Evolutionary conservation across 1,284 basidiomycete genomes (phyloP), one percentile per base, ranked within the genome.

Genomic region (Erythrobasidium hasegawianum): DNA sequence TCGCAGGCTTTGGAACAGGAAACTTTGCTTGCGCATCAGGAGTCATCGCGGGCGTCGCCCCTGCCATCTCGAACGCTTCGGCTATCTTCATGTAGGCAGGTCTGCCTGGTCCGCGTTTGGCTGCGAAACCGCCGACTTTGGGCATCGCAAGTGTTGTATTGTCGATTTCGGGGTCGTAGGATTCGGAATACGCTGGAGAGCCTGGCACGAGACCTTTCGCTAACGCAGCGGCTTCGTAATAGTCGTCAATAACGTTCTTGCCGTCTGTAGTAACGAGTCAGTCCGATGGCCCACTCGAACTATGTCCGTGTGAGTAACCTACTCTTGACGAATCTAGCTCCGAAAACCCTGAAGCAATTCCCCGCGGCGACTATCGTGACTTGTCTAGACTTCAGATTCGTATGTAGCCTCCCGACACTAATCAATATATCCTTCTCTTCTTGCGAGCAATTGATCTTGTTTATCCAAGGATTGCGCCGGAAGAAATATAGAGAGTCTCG

Each of bases 401-500:
- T 86, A 50, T 90, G 88, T 1, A 97, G 84, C 75, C 92, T 88
- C 2, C 92, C 90, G 54, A 85, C 84, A 39, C 85, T 84, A 73
- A 97, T 96, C 73, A 98, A 85, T 73, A 86, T 85, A 71, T 96
- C 91, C 76, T 97, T 94, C 78, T 97, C 95, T 18, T 84, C 82
- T 62, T 89, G 87, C 0, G 86, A 87, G 41, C 90, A 88, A 71
- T 87, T 87, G 61, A 96, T 82, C 78, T 97, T 97, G 81, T 92
- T 83, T 22, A 96, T 87, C 38, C 90, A 84, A 0, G 86, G 86
- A 72, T 95, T 95, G 5, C 90, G 84, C 13, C 96, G 87, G 79
- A 97, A 95, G 77, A 97, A 97, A 77, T 96, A 97, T 11, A 97
- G 81, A 9, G 94, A 97, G 78, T 98, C 96, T 64, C 91, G 86